Base-by-base conservation (phyloP, 192 early-diverging fungal species). In the Mortierella hygrophila region DNA sequence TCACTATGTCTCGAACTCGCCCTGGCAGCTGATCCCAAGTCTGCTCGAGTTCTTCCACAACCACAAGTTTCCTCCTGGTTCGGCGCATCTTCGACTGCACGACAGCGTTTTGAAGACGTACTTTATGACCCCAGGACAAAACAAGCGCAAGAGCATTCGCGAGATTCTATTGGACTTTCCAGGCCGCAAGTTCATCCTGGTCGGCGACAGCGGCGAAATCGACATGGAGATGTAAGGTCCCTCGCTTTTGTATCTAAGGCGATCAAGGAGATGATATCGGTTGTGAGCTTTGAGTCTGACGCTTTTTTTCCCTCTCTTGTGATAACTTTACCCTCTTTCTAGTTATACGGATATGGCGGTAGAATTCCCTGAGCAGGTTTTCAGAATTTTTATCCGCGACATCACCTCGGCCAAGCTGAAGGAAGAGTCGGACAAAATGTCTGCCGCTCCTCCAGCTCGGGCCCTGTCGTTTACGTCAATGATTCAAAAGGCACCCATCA, bases 181-280 rank as follows among this genome's bases (percentile, higher is more conserved):
- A 10, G 74, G 93, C 9, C 92, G 97, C 68, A 94, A 94, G 79
- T 99, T 95, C 81, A 94, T 99, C 75, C 88, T 99, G 11, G 92
- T 99, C 4, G 98, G 98, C 23, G 98, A 99, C 82, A 93, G 94
- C 70, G 98, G 97, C 57, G 97, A 99, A 87, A 89, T 94, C 52
- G 98, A 99, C 74, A 90, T 96, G 69, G 97, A 99, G 87, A 94
- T 95, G 74, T 98, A 90, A 81, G 38, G 82, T 86, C 20, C 97
- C 4, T 75, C 5, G 15, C 20, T 6, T 16, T 13, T 20, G 5
- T 52, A 20, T 3, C 18, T 16, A 90, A 26, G 76, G 80, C 4
- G 97, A 97, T 86, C 75, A 88, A 96, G 65, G 95, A 97, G 77
- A 94, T 94, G 23, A 82, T 29, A 49, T 77, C 4, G 6, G 32